Evolutionary conservation across 257 asterid genomes (phyloP), one percentile per base, ranked within the genome.

Genomic region (Thymus mandschuricus): DNA sequence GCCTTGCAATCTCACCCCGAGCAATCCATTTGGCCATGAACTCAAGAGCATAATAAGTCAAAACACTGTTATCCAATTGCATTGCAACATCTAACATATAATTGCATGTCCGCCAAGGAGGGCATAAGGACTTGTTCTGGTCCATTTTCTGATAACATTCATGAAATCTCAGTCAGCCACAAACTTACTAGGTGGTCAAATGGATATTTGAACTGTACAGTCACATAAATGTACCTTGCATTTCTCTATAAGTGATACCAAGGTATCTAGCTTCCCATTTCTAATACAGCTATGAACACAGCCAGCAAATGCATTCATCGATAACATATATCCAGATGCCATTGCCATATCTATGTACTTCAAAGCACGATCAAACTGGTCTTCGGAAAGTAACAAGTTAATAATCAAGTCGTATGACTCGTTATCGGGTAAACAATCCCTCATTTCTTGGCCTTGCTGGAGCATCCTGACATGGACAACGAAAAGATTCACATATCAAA

Each of bases 371-470:
- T 89, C 95, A 54, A 88, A 75, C 67, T 82, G 87, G 77, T 83
- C 75, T 1, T 72, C 69, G 7, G 74, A 21, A 71, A 91, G 89
- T 66, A 91, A 87, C 86, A 87, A 68, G 72, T 81, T 79, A 50
- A 92, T 77, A 66, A 89, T 83, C 68, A 87, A 79, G 86, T 94
- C 92, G 76, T 84, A 89, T 29, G 98, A 85, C 83, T 86, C 95
- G 4, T 82, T 95, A 77, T 94, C 92, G n/a, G 99, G 98, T 79
- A 84, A 76, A 79, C 92, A 83, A 51, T 94, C 95, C 83, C 82
- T 85, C 80, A 55, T 28, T 73, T 82, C 86, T 79, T 71, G 83
- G 75, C 95, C 99, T 8, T 78, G 77, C 79, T 73, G 83, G 49
- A 86, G 82, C 98, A 94, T 94, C 97, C 99, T 94, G 91, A 49